phyloP scores from a whole-genome alignment of 257 asterid species.

The Coffea canephora region DNA sequence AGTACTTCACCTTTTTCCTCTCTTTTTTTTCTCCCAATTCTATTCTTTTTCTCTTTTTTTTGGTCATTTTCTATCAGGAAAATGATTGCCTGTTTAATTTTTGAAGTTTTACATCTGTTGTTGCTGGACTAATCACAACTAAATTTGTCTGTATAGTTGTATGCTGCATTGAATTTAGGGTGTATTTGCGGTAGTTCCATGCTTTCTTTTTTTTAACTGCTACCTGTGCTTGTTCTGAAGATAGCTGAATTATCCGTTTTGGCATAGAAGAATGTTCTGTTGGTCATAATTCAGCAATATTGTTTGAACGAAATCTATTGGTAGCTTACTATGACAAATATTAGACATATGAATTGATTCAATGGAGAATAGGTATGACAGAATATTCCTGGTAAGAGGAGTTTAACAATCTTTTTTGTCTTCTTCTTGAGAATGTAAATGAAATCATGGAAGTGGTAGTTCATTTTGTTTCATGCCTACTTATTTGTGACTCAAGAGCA shows the following conservation, averaged over 20 bases:
- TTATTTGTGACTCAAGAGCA: neutral
- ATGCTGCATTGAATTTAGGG: neutral
- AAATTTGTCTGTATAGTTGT: neutral
- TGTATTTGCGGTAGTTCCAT: neutral
- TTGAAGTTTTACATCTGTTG: neutral
- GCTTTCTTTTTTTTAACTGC: neutral
- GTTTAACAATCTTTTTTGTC: neutral
- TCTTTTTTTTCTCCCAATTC: neutral
- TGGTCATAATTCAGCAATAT: neutral
- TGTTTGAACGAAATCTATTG: neutral
- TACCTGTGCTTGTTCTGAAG: neutral
- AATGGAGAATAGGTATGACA: neutral
- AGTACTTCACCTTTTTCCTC: neutral
- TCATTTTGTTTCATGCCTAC: neutral
- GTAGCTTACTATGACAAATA: neutral
- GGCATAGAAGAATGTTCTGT: neutral
- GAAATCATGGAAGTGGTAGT: neutral
- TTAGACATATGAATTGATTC: neutral
- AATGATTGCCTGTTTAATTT: neutral
- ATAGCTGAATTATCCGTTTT: neutral
- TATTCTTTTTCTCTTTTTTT: no score
- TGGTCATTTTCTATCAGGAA: neutral
- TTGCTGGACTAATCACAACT: neutral
- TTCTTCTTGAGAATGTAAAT: neutral
- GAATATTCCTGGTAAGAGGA: neutral